These are phyloP conservation scores for Ulmus americana DNA, from an alignment of 331 rosid species.

Conservation along the genomic window DNA sequence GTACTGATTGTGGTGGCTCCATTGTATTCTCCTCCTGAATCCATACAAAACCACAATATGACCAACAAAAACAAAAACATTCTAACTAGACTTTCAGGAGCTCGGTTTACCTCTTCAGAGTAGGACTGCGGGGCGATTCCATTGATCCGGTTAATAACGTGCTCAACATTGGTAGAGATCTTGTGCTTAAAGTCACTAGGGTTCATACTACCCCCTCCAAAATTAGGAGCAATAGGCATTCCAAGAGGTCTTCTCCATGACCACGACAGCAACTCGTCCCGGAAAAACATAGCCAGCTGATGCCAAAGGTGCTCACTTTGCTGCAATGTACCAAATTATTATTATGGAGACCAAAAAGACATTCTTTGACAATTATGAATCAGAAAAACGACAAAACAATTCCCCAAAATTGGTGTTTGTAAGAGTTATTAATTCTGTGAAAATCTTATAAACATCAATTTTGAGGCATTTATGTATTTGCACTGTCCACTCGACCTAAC, in stretches of 20 bases:
- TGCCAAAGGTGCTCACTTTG: slow-evolving; percentile 97
- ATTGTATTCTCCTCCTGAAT: slow-evolving; percentile 79
- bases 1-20: slow-evolving; percentile 89
- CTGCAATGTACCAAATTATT: slow-evolving; percentile 43
- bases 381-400: no score
- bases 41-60: background rate
- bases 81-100: no score
- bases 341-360: no score
- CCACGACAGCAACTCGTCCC: slow-evolving; percentile 95
- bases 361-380: no score
- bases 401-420: no score
- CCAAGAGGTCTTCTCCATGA: slow-evolving; percentile 99
- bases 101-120: slow-evolving; percentile 94
- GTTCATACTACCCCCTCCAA: slow-evolving; percentile 73
- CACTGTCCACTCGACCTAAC: no score
- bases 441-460: no score
- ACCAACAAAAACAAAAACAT: no score
- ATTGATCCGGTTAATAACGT: slow-evolving; percentile 66
- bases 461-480: no score
- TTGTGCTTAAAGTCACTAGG: slow-evolving; percentile 82
- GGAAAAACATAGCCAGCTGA: slow-evolving; percentile 98
- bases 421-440: no score
- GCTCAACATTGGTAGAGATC: slow-evolving; percentile 77
- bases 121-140: slow-evolving; percentile 79
- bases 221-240: slow-evolving; percentile 72